Conservation (phyloP, 306 rosid genomes). For the Trichosanthes truncata region DNA sequence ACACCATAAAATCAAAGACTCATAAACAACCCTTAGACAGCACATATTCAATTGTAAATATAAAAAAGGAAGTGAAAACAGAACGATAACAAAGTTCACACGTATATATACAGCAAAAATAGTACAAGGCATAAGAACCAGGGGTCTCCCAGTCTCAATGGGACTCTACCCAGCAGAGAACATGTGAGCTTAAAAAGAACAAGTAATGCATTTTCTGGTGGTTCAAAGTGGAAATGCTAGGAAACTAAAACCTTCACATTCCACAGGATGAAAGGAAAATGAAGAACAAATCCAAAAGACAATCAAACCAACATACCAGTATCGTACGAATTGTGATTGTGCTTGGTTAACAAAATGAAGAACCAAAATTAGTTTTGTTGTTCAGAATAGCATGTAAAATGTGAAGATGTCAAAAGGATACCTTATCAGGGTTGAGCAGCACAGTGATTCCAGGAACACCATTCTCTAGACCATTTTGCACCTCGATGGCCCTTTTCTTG, state of each 20-base stretch:
- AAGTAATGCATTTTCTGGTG: neutral
- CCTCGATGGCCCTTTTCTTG: slow-evolving; percentile 48
- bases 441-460: slow-evolving; percentile 37
- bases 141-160: neutral
- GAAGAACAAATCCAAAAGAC: neutral
- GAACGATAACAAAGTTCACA: neutral
- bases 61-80: neutral
- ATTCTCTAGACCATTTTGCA: slow-evolving; percentile 49
- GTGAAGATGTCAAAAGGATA: slow-evolving; percentile 13
- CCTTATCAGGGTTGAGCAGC: slow-evolving; percentile 67
- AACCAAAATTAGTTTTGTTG: neutral
- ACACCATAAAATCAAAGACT: neutral
- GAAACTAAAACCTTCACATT: neutral
- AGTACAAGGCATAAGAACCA: neutral
- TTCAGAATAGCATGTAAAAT: neutral
- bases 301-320: neutral
- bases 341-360: neutral
- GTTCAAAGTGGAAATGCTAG: neutral
- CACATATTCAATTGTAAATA: neutral
- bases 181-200: neutral
- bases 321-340: neutral
- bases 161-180: neutral
- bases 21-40: neutral
- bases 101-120: neutral
- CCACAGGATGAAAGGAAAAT: neutral